Conservation (phyloP, 169 alveolate species). For the Plasmodium falciparum region DNA sequence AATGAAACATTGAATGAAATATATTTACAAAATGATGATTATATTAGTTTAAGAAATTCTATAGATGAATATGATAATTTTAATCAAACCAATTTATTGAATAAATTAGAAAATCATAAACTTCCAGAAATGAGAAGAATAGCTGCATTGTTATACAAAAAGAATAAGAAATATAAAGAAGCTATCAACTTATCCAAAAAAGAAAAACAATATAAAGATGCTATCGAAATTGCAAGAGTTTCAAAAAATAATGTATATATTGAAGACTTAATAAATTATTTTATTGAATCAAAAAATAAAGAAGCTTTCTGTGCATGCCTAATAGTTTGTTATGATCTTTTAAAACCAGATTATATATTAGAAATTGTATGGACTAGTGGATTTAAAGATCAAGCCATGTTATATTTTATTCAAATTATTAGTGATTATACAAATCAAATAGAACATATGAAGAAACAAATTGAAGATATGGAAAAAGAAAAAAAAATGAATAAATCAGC, state of each 20-base stretch:
- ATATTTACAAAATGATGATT: constrained; percentile 97
- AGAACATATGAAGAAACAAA: constrained; percentile 87
- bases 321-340: constrained; percentile 96
- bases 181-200: constrained; percentile 93
- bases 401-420: constrained; percentile 95
- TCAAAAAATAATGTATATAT: constrained; percentile 89
- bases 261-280: constrained; percentile 92
- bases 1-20: constrained; percentile 99
- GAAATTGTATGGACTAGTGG: constrained; percentile 99
- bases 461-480: constrained; percentile 86
- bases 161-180: constrained; percentile 92
- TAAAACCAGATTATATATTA: constrained; percentile 97
- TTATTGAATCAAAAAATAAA: constrained; percentile 91
- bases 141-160: constrained; percentile 94
- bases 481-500: constrained; percentile 89
- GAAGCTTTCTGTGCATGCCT: constrained; percentile 98
- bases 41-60: constrained; percentile 94
- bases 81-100: constrained; percentile 95
- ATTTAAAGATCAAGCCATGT: constrained; percentile 96
- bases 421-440: constrained; percentile 87
- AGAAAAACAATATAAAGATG: constrained; percentile 81
- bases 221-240: constrained; percentile 81
- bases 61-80: constrained; percentile 95
- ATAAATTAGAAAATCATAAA: constrained; percentile 95
- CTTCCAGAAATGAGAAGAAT: constrained; percentile 98